Percentiles rank a stretch among this genome's conserved stretches.
Evolutionary conservation across 768 basidiomycete genomes (phyloP).

Genomic region (Auricularia auricula-judae): DNA sequence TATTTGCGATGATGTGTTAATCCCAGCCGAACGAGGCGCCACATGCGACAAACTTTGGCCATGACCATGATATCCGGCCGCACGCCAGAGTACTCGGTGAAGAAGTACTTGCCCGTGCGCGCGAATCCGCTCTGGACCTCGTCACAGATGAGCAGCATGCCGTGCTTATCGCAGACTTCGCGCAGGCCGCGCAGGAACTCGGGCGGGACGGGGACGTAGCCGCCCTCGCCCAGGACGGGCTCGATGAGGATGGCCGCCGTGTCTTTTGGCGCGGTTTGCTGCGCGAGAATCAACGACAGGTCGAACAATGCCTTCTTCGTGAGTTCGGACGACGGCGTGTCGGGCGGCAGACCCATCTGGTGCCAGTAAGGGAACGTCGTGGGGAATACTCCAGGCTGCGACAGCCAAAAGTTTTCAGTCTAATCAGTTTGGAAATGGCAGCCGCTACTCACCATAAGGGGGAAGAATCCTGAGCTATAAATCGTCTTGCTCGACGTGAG

Average conservation of each 20-base stretch:
- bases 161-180: constrained; percentile 76
- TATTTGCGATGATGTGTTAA: constrained; percentile 12
- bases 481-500: constrained; percentile 91
- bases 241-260: constrained; percentile 92
- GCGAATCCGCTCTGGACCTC: constrained; percentile 90
- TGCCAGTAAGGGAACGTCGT: constrained; percentile 93
- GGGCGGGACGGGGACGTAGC: constrained; percentile 81
- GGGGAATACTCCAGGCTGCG: constrained; percentile 70
- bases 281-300: constrained; percentile 64
- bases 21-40: neutral
- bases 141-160: constrained; percentile 73
- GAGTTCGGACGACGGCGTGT: constrained; percentile 46
- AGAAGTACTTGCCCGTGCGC: constrained; percentile 73
- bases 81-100: constrained; percentile 75
- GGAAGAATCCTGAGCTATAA: constrained; percentile 68
- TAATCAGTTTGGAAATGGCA: neutral
- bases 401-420: neutral
- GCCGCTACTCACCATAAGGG: constrained; percentile 59
- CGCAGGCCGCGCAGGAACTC: constrained; percentile 73
- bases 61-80: constrained; percentile 80
- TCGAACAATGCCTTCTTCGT: constrained; percentile 62
- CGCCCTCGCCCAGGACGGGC: constrained; percentile 91
- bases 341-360: constrained; percentile 49
- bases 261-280: constrained; percentile 74
- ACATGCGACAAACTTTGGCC: constrained; percentile 52